Evolutionary conservation across 1,139 yeast species (phyloP), one percentile per base, ranked within the genome.

Genomic region (Sugiyamaella xylanicola): DNA sequence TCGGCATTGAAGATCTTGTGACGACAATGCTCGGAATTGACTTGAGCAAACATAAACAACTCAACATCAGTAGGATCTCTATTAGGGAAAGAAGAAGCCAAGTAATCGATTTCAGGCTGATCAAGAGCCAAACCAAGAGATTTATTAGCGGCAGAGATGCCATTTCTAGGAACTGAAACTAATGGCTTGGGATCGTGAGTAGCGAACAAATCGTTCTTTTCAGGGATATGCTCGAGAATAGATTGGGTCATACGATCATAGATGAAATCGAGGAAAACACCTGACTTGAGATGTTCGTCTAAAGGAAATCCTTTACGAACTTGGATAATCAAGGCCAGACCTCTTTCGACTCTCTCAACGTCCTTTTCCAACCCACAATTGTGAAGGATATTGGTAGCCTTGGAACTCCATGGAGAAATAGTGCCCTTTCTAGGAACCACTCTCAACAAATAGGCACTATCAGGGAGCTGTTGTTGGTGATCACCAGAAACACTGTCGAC

Each of bases 1-100:
- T 89, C 96, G 50, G 99, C 99, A 68, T 95, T 95, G 80, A 95
- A 95, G 63, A 95, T 93, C 76, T 95, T 95, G 78, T 95, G 99
- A 74, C 99, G 89, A 78, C 99, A 95, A 76, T 95, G 99, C 76
- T 95, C 99, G 19, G 98, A 91, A 76, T 95, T 95, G 65, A 95
- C 99, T 75, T 95, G 99, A 48, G 99, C 99, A 77, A 95, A 95
- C 98, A 95, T 95, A 75, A 95, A 95, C 63, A 95, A 79, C 73
- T 95, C 99, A 22, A 92, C 98, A 72, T 95, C 99, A 27, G 99
- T 93, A 53, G 99, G 99, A 70, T 92, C 90, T 73, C 99, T 84
- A 51, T 89, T 86, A 62, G 93, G 81, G 75, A 93, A 95, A 1
- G 97, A 95, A 13, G 70, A 51, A 54, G 84, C 79, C 68, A 95